Base-by-base conservation (phyloP, 1,284 basidiomycete genomes). In the Phaffia rhodozyma region DNA sequence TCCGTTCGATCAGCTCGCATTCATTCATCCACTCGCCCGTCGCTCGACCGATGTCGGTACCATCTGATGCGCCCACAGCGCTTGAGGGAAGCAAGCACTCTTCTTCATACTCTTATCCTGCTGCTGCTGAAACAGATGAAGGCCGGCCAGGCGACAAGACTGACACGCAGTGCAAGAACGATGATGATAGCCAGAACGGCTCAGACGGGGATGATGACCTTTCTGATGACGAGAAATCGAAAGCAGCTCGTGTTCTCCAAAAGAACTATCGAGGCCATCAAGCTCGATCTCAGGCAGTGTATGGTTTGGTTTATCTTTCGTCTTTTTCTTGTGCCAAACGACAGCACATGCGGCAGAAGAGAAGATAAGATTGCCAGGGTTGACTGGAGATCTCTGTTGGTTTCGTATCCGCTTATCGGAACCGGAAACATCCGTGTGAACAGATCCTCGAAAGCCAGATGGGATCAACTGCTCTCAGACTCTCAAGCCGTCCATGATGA, bases 221-320 rank as follows among this genome's bases (percentile, higher is more conserved):
- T 43, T 43, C 38, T 16, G 38, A 43, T 16, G 38, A 43, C 13
- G 16, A 13, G 27, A 21, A 20, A 34, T 50, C 20, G 23, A 50
- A 60, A 38, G 59, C 59, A 21, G 59, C 30, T 23, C 32, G n/a
- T 16, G n/a, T 60, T 13, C 43, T 60, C 20, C 59, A 60, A 16
- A 53, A 52, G 32, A 23, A 53, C 23, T 51, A 38, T 30, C 49
- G 59, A 60, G 59, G 59, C 3, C 50, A 53, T 25, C 49, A 60
- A 30, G 59, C 11, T 1, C 34, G 30, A 16, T 30, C 25, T n/a
- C 29, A 29, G 11, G 49, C 32, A 16, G 7, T 43, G 59, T 60
- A 23, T 38, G 49, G 16, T 21, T 5, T 3, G 3, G 2, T 23
- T 47, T 27, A 23, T 21, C 5, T 25, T 5, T 20, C 38, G 7